phyloP scores from a whole-genome alignment of 2,329 filamentous ascomycete species.

The Penicillium sp. region DNA sequence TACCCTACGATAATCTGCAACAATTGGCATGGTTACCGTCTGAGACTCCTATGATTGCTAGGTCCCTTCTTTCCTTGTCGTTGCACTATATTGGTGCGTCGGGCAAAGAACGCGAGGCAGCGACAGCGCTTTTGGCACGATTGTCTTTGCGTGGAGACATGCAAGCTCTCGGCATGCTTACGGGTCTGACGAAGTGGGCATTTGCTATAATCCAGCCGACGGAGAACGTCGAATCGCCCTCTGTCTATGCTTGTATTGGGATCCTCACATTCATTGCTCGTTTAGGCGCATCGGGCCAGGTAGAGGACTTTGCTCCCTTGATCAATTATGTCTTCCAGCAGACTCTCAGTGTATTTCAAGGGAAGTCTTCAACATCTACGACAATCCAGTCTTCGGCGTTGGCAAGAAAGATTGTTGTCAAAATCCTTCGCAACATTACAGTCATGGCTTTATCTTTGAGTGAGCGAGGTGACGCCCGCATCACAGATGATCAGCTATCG shows the following conservation, averaged over 20 bases:
- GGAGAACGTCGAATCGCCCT: constrained; percentile 40
- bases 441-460: constrained; percentile 62
- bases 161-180: constrained; percentile 71
- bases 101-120: constrained; percentile 86
- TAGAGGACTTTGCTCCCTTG: constrained; percentile 69
- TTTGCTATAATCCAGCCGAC: constrained; percentile 58
- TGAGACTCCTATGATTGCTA: constrained; percentile 67
- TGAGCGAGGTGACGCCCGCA: constrained; percentile 30
- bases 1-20: constrained; percentile 36
- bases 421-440: constrained; percentile 74
- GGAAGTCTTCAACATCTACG: constrained; percentile 51
- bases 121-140: constrained; percentile 77
- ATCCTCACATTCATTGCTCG: constrained; percentile 77
- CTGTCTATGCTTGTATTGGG: constrained; percentile 76
- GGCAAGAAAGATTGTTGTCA: constrained; percentile 78
- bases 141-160: constrained; percentile 84
- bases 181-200: constrained; percentile 69
- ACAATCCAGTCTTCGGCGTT: constrained; percentile 70
- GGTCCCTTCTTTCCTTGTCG: constrained; percentile 69
- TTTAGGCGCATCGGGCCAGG: constrained; percentile 68
- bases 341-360: constrained; percentile 60
- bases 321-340: constrained; percentile 65
- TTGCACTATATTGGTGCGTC: constrained; percentile 70
- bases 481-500: constrained; percentile 37
- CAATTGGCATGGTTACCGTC: constrained; percentile 50